Percentiles rank a stretch among this genome's conserved stretches.
These are phyloP conservation scores for Prunus davidiana DNA, from an alignment of 306 rosid species.

Conservation along the genomic window DNA sequence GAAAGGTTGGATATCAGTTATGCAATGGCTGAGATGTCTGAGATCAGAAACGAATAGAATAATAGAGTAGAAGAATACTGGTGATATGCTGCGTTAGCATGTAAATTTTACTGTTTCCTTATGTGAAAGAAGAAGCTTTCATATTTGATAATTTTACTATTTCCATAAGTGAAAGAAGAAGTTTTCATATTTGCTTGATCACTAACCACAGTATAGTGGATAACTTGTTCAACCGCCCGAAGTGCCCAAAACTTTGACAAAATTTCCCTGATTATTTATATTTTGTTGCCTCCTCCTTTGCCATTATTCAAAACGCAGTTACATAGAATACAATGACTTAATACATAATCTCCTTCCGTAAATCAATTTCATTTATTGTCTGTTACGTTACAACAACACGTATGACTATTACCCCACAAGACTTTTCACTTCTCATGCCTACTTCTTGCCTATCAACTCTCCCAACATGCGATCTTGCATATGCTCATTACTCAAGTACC, in stretches of 20 bases:
- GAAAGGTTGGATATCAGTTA: not conserved
- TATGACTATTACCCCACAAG: constrained; percentile 1
- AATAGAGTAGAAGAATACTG: not conserved
- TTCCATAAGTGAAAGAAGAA: not conserved
- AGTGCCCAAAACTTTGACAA: not conserved
- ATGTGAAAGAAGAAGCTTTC: too few relatives aligned
- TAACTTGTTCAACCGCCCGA: not conserved
- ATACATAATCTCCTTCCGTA: not conserved
- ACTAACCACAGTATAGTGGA: not conserved
- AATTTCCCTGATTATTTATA: not conserved
- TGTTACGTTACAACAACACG: not conserved
- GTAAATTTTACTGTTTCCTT: not conserved
- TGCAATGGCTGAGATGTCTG: not conserved
- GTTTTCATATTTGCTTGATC: not conserved
- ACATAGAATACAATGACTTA: not conserved
- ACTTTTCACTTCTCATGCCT: not conserved
- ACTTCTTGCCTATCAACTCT: constrained; percentile 1
- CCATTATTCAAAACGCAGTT: not conserved
- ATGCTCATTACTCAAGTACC: constrained; percentile 17
- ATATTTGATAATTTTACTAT: not conserved
- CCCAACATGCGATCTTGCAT: not conserved
- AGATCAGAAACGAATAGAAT: not conserved
- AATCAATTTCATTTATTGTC: not conserved
- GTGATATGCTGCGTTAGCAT: not conserved
- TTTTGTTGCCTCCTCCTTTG: not conserved